These are phyloP conservation scores for Pseudisothecium myosuroides DNA, from an alignment of 225 moss, liverwort and hornwort species.

Conservation along the genomic window DNA sequence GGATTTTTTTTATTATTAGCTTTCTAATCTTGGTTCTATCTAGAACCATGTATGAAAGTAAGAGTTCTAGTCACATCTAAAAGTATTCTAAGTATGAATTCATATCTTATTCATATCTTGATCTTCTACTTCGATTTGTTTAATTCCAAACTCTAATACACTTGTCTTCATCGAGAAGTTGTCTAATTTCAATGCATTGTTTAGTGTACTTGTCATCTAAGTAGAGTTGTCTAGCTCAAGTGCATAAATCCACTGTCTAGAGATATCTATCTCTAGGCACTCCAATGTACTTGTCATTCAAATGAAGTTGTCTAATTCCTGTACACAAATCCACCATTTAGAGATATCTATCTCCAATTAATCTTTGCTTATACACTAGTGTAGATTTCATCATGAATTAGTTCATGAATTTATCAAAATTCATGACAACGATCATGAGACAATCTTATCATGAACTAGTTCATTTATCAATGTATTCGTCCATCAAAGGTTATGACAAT, in stretches of 20 bases:
- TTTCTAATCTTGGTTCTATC: background rate
- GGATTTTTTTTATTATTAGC: background rate
- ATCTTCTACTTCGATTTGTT: background rate
- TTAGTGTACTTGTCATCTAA: too few relatives aligned
- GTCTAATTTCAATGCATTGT: accelerated
- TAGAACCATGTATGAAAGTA: background rate
- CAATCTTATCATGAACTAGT: background rate
- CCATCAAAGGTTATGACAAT: background rate
- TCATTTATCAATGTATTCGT: background rate
- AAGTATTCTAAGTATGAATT: background rate
- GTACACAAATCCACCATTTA: accelerated
- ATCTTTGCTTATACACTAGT: background rate
- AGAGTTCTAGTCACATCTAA: too few relatives aligned
- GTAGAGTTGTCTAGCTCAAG: too few relatives aligned
- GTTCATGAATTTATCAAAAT: too few relatives aligned
- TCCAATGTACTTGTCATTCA: background rate
- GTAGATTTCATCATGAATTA: too few relatives aligned
- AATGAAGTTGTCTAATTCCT: accelerated
- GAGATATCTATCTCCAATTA: background rate
- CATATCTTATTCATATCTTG: background rate
- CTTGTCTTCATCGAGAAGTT: background rate
- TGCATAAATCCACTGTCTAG: accelerated
- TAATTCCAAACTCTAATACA: accelerated
- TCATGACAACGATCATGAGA: too few relatives aligned
- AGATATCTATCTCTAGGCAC: too few relatives aligned